These are phyloP conservation scores for Aspergillus kassunensis DNA, from an alignment of 495 filamentous ascomycete species.

Conservation along the genomic window DNA sequence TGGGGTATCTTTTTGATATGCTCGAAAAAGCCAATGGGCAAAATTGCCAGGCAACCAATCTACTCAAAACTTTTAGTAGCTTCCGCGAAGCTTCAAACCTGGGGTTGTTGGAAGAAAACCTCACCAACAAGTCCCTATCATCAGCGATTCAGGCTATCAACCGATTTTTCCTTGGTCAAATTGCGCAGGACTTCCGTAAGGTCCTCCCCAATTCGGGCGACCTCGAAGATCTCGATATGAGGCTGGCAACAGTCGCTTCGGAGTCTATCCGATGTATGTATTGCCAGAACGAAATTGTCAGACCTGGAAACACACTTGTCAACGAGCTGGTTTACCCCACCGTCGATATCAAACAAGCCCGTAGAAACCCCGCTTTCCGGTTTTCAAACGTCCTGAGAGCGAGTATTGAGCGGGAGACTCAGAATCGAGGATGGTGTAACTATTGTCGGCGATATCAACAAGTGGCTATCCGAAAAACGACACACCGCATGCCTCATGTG, in stretches of 20 bases:
- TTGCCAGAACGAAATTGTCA: slow-evolving; percentile 73
- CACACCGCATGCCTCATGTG: slow-evolving; percentile 74
- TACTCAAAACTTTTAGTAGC: slow-evolving; percentile 81
- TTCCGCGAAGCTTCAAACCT: slow-evolving; percentile 67
- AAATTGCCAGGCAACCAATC: slow-evolving; percentile 96
- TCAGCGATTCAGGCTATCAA: slow-evolving; percentile 73
- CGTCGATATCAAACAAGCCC: slow-evolving; percentile 40
- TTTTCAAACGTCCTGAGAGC: slow-evolving; percentile 84
- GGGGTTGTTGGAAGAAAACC: slow-evolving; percentile 79
- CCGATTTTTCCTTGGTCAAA: slow-evolving; percentile 70
- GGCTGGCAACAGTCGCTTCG: slow-evolving; percentile 51
- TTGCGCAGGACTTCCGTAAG: slow-evolving; percentile 64
- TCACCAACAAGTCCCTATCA: slow-evolving; percentile 62
- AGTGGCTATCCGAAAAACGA: slow-evolving; percentile 70
- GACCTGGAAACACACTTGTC: slow-evolving; percentile 64
- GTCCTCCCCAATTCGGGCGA: slow-evolving; percentile 53
- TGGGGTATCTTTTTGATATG: slow-evolving; percentile 98
- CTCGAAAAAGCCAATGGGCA: slow-evolving; percentile 88
- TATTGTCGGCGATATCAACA: slow-evolving; percentile 82
- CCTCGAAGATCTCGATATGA: slow-evolving; percentile 58
- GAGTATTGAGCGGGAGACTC: slow-evolving; percentile 79
- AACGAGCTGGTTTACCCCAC: slow-evolving; percentile 82
- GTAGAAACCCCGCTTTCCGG: slow-evolving; percentile 52
- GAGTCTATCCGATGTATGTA: slow-evolving; percentile 71
- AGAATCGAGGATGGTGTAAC: slow-evolving; percentile 84